A percentile compares a stretch with the other conserved stretches of the same genome.
Conservation (phyloP, 345 rosid genomes). For the Eucalyptus cloeziana region DNA sequence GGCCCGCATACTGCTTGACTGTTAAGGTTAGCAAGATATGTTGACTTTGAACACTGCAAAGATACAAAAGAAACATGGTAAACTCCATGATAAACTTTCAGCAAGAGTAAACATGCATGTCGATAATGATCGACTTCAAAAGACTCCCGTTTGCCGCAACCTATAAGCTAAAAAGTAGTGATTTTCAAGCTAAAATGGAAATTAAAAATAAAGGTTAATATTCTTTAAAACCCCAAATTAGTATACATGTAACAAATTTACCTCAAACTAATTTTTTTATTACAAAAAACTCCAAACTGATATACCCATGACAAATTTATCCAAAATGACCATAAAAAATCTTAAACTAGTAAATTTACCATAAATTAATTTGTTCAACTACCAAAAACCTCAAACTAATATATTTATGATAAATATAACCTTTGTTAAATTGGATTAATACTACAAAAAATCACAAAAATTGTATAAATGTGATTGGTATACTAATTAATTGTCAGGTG, state of each 20-base stretch:
- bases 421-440: no score
- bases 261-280: rapidly evolving
- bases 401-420: no score
- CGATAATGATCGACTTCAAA: neutral
- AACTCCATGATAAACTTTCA: neutral
- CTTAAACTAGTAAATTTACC: no score
- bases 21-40: neutral
- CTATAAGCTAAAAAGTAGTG: neutral
- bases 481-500: rapidly evolving
- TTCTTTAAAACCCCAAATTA: no score
- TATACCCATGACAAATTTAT: rapidly evolving
- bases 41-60: neutral
- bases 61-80: neutral
- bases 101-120: neutral
- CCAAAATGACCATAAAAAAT: no score
- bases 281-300: rapidly evolving
- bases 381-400: no score
- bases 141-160: neutral
- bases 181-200: neutral
- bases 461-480: no score
- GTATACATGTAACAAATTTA: rapidly evolving
- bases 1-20: neutral
- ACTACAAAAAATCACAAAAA: rapidly evolving
- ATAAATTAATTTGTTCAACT: no score
- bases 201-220: no score